Base-by-base conservation (phyloP, 2,329 filamentous ascomycete genomes). In the Neocucurbitaria cava region DNA sequence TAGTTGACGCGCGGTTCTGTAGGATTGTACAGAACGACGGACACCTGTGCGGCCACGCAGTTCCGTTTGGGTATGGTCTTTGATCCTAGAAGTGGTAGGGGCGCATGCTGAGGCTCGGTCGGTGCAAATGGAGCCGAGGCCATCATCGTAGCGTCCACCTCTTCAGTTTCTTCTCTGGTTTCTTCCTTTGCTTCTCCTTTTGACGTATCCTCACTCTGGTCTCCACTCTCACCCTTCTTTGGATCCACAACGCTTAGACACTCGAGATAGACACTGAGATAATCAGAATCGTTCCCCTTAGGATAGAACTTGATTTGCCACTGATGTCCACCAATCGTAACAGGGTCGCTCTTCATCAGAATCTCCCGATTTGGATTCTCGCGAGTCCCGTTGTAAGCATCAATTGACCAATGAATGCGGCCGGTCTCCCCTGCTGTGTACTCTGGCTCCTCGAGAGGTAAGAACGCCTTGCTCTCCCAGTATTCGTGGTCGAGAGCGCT, bases 241-340 rank as follows among this genome's bases (percentile, higher is more conserved):
- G 54, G 40, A 18, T 64, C 49, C 35, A 62, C 52, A 10, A 84
- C 80, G 17, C 77, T 79, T n/a, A 85, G 81, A 66, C 84, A 87
- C 66, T 87, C 85, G 31, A 88, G 74, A 61, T 87, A 88, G 21
- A 87, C 78, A 59, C 85, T 87, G 47, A 87, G 68, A 28, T 83
- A 83, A 35, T 82, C 80, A 2, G 82, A 81, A 59, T 83, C 81
- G 64, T 87, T 86, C 18, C 86, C 86, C 40, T 81, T 80, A 2
- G 86, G 86, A 61, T 85, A 87, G 66, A 87, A 85, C 69, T 88
- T 88, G 76, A 88, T 84, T 50, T 82, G 85, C 85, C 85, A 88
- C 67, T 87, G 85, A 56, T 84, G 82, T 18, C 83, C 85, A 18
- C 84, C 86, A 52, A 88, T 77, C 23, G 74, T 80, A 10, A 85